Evolutionary conservation across 257 asterid species (phyloP).

Genomic region (Scutellaria minor): DNA sequence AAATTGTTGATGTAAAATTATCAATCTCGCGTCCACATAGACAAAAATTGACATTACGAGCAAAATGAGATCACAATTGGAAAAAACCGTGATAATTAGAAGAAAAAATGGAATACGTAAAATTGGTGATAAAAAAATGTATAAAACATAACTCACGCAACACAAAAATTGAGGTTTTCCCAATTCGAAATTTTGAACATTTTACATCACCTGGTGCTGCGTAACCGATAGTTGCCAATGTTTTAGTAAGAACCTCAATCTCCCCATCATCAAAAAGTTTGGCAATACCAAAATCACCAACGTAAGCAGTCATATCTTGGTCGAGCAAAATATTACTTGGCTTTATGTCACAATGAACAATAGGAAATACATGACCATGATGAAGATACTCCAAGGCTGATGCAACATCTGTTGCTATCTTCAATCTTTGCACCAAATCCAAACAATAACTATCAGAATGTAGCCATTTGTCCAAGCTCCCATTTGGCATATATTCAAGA

Average conservation of each 20-base stretch:
- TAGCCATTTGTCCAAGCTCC: too few species aligned
- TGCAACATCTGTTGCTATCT: slow-evolving; percentile 35
- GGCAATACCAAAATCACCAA: slow-evolving; percentile 41
- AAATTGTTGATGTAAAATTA: too few species aligned
- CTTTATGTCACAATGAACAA: slow-evolving; percentile 27
- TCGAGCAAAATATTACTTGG: slow-evolving; percentile 34
- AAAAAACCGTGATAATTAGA: too few species aligned
- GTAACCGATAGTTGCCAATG: slow-evolving; percentile 42
- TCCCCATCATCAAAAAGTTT: slow-evolving; percentile 41
- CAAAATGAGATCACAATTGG: too few species aligned
- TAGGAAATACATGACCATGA: slow-evolving; percentile 32
- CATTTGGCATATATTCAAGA: too few species aligned
- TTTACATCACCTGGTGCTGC: slow-evolving; percentile 41
- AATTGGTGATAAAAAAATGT: too few species aligned
- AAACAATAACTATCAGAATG: too few species aligned
- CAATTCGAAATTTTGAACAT: background rate
- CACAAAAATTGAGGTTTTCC: too few species aligned
- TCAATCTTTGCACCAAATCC: slow-evolving; percentile 8
- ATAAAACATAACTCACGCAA: too few species aligned
- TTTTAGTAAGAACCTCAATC: slow-evolving; percentile 30
- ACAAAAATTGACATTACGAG: too few species aligned
- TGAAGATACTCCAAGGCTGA: slow-evolving; percentile 15
- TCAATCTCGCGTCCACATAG: too few species aligned
- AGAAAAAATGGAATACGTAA: too few species aligned
- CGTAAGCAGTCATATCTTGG: slow-evolving; percentile 38